A percentile compares a stretch with the other conserved stretches of the same genome.
phyloP scores from a whole-genome alignment of 805 yeast species.

The Candida maltosa region DNA sequence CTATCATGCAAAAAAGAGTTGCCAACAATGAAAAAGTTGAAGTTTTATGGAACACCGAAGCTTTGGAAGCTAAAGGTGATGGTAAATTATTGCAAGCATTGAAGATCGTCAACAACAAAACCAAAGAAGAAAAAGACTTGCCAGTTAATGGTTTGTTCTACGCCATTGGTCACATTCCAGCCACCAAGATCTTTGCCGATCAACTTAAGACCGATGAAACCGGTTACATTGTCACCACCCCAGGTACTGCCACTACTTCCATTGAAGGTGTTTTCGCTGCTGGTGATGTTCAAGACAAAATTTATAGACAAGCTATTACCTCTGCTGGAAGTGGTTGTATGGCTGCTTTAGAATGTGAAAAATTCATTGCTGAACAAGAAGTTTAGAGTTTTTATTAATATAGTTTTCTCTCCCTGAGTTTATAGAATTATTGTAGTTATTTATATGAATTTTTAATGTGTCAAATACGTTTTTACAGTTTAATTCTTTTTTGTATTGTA shows the following conservation, averaged over 20 bases:
- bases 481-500: too few relatives aligned
- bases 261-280: constrained; percentile 95
- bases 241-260: constrained; percentile 86
- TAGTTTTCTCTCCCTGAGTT: background rate
- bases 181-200: constrained; percentile 73
- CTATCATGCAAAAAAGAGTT: constrained; percentile 95
- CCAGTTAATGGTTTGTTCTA: constrained; percentile 90
- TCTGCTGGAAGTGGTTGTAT: constrained; percentile 99
- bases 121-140: constrained; percentile 66
- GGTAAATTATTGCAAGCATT: constrained; percentile 75
- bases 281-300: constrained; percentile 97
- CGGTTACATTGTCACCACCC: constrained; percentile 85
- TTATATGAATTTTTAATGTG: too few relatives aligned
- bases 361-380: constrained; percentile 60
- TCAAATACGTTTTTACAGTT: too few relatives aligned
- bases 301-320: constrained; percentile 97
- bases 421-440: too few relatives aligned
- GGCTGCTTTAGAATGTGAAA: constrained; percentile 97
- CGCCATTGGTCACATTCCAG: constrained; percentile 97
- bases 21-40: constrained; percentile 83
- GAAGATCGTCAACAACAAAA: constrained; percentile 64
- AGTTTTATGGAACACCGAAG: constrained; percentile 80
- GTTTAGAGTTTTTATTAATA: constrained; percentile 4
- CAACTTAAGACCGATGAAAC: constrained; percentile 82
- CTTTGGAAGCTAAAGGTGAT: constrained; percentile 89